phyloP scores from a whole-genome alignment of 371 early-diverging fungal genomes.

The Rhizopus sp. region DNA sequence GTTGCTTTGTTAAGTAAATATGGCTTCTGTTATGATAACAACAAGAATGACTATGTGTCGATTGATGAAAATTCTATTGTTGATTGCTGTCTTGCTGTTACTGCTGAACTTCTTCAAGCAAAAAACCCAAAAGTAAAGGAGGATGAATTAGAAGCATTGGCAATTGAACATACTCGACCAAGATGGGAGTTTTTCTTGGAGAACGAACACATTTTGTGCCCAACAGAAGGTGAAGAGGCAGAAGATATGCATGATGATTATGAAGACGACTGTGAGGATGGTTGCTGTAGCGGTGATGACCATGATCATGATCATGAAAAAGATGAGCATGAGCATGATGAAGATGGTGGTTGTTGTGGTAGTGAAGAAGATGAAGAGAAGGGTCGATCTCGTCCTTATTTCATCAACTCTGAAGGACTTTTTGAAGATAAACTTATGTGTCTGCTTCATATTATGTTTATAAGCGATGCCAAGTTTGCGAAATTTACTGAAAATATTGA shows the following conservation, averaged over 20 bases:
- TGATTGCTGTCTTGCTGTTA: slow-evolving; percentile 45
- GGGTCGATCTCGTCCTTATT: slow-evolving; percentile 31
- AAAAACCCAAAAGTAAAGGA: slow-evolving; percentile 21
- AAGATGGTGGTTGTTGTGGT: slow-evolving; percentile 30
- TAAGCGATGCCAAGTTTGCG: slow-evolving; percentile 57
- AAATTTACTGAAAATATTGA: slow-evolving; percentile 55
- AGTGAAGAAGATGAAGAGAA: slow-evolving; percentile 41
- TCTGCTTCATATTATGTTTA: slow-evolving; percentile 62
- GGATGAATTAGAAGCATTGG: slow-evolving; percentile 27
- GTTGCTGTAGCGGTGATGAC: slow-evolving; percentile 28
- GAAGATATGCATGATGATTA: slow-evolving; percentile 38
- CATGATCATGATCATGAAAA: slow-evolving; percentile 26
- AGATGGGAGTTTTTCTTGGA: slow-evolving; percentile 58
- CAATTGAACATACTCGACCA: slow-evolving; percentile 31
- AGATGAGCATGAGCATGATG: slow-evolving; percentile 39
- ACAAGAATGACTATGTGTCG: slow-evolving; percentile 66
- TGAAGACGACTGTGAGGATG: slow-evolving; percentile 36
- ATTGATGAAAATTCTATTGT: slow-evolving; percentile 51
- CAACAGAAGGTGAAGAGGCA: slow-evolving; percentile 50
- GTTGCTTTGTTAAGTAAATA: slow-evolving; percentile 75
- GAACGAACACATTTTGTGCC: slow-evolving; percentile 48
- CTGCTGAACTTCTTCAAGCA: slow-evolving; percentile 21
- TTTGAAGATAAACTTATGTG: slow-evolving; percentile 63
- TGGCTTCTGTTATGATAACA: slow-evolving; percentile 79
- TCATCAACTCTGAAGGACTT: slow-evolving; percentile 50